Evolutionary conservation across 345 rosid species (phyloP).

Genomic region (Kernera saxatilis): DNA sequence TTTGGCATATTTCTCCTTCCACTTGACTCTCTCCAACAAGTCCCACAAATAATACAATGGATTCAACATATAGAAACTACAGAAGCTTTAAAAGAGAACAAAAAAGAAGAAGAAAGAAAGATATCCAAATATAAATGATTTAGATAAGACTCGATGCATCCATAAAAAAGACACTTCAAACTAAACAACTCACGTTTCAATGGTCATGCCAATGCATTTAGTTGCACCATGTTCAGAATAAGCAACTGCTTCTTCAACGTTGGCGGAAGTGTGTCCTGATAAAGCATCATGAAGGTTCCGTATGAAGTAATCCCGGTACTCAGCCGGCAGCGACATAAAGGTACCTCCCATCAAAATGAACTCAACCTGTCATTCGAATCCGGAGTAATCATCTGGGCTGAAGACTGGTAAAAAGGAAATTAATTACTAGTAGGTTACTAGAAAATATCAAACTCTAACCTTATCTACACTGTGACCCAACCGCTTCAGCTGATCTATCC

Average conservation of each 20-base stretch:
- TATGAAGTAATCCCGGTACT: slow-evolving; percentile 86
- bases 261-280: slow-evolving; percentile 93
- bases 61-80: not conserved
- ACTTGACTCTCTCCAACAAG: not conserved
- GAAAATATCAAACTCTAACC: slow-evolving; percentile 37
- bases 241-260: slow-evolving; percentile 94
- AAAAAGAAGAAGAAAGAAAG: not conserved
- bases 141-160: not conserved
- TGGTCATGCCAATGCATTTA: slow-evolving; percentile 99
- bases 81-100: not conserved
- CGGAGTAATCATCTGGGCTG: not conserved
- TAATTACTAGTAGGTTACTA: not conserved
- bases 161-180: not conserved
- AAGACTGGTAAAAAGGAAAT: not conserved
- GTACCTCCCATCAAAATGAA: slow-evolving; percentile 99
- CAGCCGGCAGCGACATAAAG: slow-evolving; percentile 94
- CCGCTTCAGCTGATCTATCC: slow-evolving; percentile 98
- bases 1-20: not conserved
- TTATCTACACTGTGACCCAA: slow-evolving; percentile 98
- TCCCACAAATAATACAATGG: not conserved
- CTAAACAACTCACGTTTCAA: slow-evolving; percentile 76
- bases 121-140: not conserved
- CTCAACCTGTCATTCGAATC: slow-evolving; percentile 63
- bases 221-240: slow-evolving; percentile 90
- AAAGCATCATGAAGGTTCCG: slow-evolving; percentile 97